Base-by-base conservation (phyloP, 371 early-diverging fungal genomes). In the Apophysomyces variabilis region DNA sequence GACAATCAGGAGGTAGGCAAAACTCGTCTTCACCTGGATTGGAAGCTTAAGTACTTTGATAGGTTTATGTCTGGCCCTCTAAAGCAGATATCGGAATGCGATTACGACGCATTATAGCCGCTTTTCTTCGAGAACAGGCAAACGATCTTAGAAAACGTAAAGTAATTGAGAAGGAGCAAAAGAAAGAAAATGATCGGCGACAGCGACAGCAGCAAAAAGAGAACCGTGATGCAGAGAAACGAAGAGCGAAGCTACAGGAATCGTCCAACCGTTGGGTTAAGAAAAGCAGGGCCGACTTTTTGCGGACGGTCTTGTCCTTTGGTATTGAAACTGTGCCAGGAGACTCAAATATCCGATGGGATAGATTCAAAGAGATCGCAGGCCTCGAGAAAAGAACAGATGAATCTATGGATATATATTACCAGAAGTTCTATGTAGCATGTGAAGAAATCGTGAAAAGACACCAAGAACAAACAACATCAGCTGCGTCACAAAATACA, bases 41-140 rank as follows among this genome's bases (percentile, higher is more conserved):
- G 26, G 50, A 4, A 18, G 37, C 41, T 37, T 57, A 37, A 64
- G 65, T 1, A 54, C 75, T 9, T n/a, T 7, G 39, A 8, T 36
- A 73, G 64, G 72, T 80, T 0, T 77, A 75, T 38, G 74, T 82
- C 1, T 90, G 89, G 89, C 90, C 90, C 6, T 85, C 86, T 61
- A 87, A 89, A 74, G 85, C 88, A 11, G 93, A 93, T 59, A 85
- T 91, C 66, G 93, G 93, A 37, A 78, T 87, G 72, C 87, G 93
- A 1, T 63, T 92, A 14, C 84, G 93, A 4, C 86, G 89, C 37
- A 84, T 93, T 43, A 83, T 92, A 67, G 83, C 87, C 9, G 90
- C 92, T 0, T 87, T 90, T 62, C 75, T 84, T 44, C 83, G 92
- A 32, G 83, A 87, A 62, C 81, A 89, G 56, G 85, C 85, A 0